Evolutionary conservation across 495 filamentous ascomycete genomes (phyloP).

Genomic region (Penicillium robsamsonii): DNA sequence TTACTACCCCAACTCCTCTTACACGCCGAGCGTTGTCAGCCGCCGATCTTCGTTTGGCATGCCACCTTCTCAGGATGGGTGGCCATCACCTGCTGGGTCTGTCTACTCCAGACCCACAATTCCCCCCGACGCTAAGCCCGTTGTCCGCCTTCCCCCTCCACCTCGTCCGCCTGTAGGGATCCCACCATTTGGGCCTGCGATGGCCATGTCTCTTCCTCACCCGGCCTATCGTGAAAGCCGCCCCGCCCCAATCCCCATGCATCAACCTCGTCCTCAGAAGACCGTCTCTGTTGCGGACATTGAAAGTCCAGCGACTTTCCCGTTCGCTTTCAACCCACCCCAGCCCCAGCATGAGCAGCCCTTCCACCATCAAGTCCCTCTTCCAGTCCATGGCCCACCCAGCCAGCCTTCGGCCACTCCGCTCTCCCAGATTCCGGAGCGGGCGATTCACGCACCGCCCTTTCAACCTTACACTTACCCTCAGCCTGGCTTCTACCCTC

Average conservation of each 20-base stretch:
- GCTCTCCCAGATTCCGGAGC: constrained; percentile 90
- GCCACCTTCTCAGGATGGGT: constrained; percentile 67
- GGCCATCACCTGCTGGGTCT: constrained; percentile 77
- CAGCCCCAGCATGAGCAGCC: constrained; percentile 77
- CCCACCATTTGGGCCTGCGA: constrained; percentile 24
- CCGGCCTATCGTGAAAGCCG: constrained; percentile 77
- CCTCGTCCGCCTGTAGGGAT: constrained; percentile 37
- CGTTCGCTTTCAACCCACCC: constrained; percentile 64
- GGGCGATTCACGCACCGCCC: constrained; percentile 85
- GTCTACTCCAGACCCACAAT: constrained; percentile 63
- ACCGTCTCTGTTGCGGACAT: constrained; percentile 92
- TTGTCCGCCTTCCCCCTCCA: constrained; percentile 82
- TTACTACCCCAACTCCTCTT: constrained; percentile 76
- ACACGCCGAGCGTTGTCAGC: constrained; percentile 89
- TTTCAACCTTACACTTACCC: constrained; percentile 78
- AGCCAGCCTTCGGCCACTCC: constrained; percentile 83
- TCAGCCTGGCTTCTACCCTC: constrained; percentile 60
- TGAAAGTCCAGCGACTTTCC: constrained; percentile 73
- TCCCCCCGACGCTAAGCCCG: constrained; percentile 63
- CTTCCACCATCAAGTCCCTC: constrained; percentile 87
- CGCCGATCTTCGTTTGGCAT: constrained; percentile 84
- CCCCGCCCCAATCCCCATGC: constrained; percentile 76
- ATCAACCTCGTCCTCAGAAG: constrained; percentile 95
- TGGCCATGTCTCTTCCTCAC: constrained; percentile 56
- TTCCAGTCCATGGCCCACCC: constrained; percentile 63